phyloP scores from a whole-genome alignment of 192 early-diverging fungal genomes.

The Tieghemiomyces parasiticus region DNA sequence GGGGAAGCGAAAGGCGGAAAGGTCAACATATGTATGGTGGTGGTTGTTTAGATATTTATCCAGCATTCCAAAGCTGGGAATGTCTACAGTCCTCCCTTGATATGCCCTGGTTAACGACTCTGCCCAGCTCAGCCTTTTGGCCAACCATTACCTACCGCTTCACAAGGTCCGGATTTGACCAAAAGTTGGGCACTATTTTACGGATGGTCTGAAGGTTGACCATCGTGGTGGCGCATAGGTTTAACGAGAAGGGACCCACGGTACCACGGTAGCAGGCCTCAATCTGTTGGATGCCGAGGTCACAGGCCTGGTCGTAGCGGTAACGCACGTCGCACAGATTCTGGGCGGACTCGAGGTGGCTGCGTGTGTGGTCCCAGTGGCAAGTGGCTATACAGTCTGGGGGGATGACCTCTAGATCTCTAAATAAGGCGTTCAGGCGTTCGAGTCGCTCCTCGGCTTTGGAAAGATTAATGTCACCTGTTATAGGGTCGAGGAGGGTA shows the following conservation, averaged over 20 bases:
- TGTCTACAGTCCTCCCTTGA: too few relatives aligned
- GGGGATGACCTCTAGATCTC: not conserved
- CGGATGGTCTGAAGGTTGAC: not conserved
- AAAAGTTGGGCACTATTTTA: constrained; percentile 1
- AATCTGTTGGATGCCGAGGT: not conserved
- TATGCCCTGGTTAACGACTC: too few relatives aligned
- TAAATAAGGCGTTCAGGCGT: not conserved
- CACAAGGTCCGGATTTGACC: not conserved
- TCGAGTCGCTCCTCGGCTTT: not conserved
- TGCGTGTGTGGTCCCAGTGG: not conserved
- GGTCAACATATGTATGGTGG: too few relatives aligned
- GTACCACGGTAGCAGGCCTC: not conserved
- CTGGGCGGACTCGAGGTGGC: not conserved
- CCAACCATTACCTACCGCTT: too few relatives aligned
- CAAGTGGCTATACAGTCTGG: not conserved
- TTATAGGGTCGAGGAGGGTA: not conserved
- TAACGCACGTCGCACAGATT: not conserved
- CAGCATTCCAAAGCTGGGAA: too few relatives aligned
- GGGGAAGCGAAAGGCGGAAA: too few relatives aligned
- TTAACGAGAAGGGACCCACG: not conserved
- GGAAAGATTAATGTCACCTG: not conserved
- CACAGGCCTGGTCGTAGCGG: not conserved
- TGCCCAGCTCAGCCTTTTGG: too few relatives aligned
- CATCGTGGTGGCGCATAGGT: not conserved
- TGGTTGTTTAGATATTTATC: too few relatives aligned